Conservation (phyloP, 177 flowering plant species). For the Telopea speciosissima region DNA sequence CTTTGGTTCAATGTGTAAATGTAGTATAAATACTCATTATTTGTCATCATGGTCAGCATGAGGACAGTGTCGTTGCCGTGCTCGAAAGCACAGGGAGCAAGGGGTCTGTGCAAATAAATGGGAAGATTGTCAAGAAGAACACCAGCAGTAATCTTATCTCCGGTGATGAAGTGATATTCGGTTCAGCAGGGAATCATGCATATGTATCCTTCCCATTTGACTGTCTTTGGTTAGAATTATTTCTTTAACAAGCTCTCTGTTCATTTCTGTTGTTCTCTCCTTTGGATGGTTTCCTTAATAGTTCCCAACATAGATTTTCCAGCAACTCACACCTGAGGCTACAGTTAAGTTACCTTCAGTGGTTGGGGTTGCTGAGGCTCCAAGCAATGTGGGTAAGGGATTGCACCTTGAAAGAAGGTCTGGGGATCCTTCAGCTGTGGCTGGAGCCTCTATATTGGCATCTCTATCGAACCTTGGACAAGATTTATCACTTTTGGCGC, state of each 20-base stretch:
- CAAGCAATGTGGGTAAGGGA: slow-evolving; percentile 42
- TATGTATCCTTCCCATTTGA: slow-evolving; percentile 69
- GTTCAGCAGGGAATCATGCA: slow-evolving; percentile 52
- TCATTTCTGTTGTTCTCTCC: not conserved
- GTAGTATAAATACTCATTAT: slow-evolving; percentile 44
- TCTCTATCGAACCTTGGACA: slow-evolving; percentile 60
- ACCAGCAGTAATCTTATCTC: slow-evolving; percentile 43
- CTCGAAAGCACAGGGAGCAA: slow-evolving; percentile 80
- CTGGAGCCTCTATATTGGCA: slow-evolving; percentile 80
- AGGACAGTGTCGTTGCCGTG: slow-evolving; percentile 44
- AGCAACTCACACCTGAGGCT: slow-evolving; percentile 39
- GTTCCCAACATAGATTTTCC: slow-evolving; percentile 50
- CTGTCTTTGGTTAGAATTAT: not conserved
- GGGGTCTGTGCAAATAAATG: slow-evolving; percentile 73
- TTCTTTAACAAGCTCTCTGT: not conserved
- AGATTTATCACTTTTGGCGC: slow-evolving; percentile 52
- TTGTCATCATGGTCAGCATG: slow-evolving; percentile 64
- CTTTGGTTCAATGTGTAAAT: slow-evolving; percentile 22
- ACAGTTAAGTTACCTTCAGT: slow-evolving; percentile 31
- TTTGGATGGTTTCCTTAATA: slow-evolving; percentile 32
- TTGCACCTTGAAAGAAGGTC: slow-evolving; percentile 48
- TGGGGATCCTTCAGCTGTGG: slow-evolving; percentile 71
- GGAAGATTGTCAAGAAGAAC: slow-evolving; percentile 45
- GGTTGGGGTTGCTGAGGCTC: slow-evolving; percentile 35
- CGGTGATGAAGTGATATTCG: slow-evolving; percentile 84